Conservation (phyloP, 2,329 filamentous ascomycete species). For the Cladobotryum protrusum region DNA sequence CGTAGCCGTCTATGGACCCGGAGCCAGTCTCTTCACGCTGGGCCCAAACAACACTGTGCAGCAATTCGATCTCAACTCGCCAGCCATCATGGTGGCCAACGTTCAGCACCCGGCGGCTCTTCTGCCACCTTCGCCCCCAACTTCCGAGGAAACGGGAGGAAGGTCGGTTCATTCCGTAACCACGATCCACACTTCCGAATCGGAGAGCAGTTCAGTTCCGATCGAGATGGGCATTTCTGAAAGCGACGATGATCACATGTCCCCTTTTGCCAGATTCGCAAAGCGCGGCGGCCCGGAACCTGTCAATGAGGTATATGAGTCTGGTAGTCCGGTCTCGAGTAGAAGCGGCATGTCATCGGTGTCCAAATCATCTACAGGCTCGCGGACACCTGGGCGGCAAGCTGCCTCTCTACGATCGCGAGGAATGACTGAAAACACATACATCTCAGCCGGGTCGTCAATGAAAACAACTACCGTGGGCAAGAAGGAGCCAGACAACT, state of each 20-base stretch:
- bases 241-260: slow-evolving; percentile 71
- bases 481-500: slow-evolving; percentile 41
- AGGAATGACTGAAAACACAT: slow-evolving; percentile 56
- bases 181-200: slow-evolving; percentile 45
- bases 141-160: slow-evolving; percentile 65
- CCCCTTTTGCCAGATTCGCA: slow-evolving; percentile 69
- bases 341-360: slow-evolving; percentile 55
- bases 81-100: slow-evolving; percentile 72
- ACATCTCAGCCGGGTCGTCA: slow-evolving; percentile 59
- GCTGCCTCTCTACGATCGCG: slow-evolving; percentile 47
- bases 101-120: slow-evolving; percentile 78
- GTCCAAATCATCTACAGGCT: slow-evolving; percentile 49
- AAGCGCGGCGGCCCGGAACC: slow-evolving; percentile 58
- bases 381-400: slow-evolving; percentile 44
- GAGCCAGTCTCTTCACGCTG: slow-evolving; percentile 86
- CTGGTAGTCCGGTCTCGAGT: slow-evolving; percentile 61
- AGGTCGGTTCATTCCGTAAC: slow-evolving; percentile 41
- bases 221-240: slow-evolving; percentile 58
- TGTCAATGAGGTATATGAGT: slow-evolving; percentile 56
- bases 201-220: slow-evolving; percentile 48
- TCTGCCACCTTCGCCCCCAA: slow-evolving; percentile 74
- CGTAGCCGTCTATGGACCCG: slow-evolving; percentile 81
- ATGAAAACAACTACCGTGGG: slow-evolving; percentile 29
- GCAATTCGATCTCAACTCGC: slow-evolving; percentile 88
- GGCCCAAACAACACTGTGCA: slow-evolving; percentile 84